Evolutionary conservation across 768 basidiomycete genomes (phyloP).

Genomic region (Termitomyces sp.): DNA sequence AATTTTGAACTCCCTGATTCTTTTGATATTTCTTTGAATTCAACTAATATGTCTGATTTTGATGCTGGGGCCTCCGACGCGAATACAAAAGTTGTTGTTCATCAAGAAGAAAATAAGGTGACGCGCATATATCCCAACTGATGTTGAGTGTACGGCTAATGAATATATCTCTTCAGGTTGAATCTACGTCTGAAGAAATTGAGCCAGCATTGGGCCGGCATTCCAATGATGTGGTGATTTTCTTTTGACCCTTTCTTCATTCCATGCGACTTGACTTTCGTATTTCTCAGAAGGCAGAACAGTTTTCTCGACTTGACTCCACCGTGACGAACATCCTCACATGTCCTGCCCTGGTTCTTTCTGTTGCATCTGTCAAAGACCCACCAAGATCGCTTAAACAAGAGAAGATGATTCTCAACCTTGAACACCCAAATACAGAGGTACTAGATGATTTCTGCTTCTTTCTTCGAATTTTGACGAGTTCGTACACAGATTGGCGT

Average conservation of each 20-base stretch:
- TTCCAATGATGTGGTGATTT: not conserved
- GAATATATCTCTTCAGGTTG: not conserved
- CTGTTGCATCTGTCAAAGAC: not conserved
- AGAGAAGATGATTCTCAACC: not conserved
- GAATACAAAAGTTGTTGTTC: not conserved
- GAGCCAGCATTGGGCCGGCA: not conserved
- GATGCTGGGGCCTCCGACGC: not conserved
- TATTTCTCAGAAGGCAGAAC: not conserved
- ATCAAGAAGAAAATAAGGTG: conserved; percentile 1
- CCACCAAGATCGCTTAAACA: not conserved
- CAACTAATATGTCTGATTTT: not conserved
- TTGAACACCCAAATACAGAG: not conserved
- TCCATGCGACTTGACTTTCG: not conserved
- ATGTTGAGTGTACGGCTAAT: not conserved
- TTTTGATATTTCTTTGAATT: conserved; percentile 20
- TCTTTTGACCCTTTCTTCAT: not conserved
- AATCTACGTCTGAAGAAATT: not conserved
- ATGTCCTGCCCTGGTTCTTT: not conserved
- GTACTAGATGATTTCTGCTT: not conserved
- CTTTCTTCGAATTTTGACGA: not conserved
- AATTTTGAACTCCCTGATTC: conserved; percentile 21
- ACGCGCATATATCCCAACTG: conserved; percentile 3
- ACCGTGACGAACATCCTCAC: not conserved
- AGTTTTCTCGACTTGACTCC: not conserved
- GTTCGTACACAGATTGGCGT: not conserved